Evolutionary conservation across 2,329 filamentous ascomycete genomes (phyloP).

Genomic region (Magnaporthiopsis poae): DNA sequence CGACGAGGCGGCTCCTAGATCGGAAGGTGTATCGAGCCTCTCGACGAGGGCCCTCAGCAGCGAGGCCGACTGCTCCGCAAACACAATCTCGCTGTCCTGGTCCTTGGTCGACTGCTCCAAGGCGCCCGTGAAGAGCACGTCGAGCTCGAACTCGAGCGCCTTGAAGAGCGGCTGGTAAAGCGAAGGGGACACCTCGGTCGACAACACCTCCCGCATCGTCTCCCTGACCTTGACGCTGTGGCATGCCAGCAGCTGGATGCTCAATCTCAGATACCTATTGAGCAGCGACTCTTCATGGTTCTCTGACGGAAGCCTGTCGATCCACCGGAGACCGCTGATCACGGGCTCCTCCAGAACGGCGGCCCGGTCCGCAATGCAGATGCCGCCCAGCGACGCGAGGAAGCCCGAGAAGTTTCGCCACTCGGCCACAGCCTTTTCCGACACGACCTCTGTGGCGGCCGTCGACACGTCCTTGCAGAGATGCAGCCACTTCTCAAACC

Average conservation of each 20-base stretch:
- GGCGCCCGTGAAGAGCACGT: conserved; percentile 50
- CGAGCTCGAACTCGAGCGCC: conserved; percentile 55
- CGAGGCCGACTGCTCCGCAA: conserved; percentile 58
- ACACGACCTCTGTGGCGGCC: conserved; percentile 38
- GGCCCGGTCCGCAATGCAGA: conserved; percentile 52
- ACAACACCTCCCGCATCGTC: conserved; percentile 56
- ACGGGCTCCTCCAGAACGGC: conserved; percentile 48
- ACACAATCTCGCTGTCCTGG: conserved; percentile 52
- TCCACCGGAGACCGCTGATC: conserved; percentile 51
- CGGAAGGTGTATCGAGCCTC: conserved; percentile 51
- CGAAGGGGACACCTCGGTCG: conserved; percentile 52
- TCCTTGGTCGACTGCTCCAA: conserved; percentile 38
- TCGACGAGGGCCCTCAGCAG: conserved; percentile 55
- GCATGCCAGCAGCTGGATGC: conserved; percentile 56
- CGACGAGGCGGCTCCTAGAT: conserved; percentile 51
- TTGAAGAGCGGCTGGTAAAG: conserved; percentile 56
- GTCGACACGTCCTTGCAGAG: conserved; percentile 54
- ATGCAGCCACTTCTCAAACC: conserved; percentile 55
- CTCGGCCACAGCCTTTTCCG: conserved; percentile 48
- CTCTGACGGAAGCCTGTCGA: conserved; percentile 50
- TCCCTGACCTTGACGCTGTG: conserved; percentile 55
- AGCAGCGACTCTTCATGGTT: conserved; percentile 52
- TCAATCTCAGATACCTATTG: conserved; percentile 50
- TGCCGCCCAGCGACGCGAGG: conserved; percentile 55
- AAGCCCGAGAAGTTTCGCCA: conserved; percentile 64